These are phyloP conservation scores for Umbelopsis vinacea DNA, from an alignment of 192 early-diverging fungal genomes.

Conservation along the genomic window DNA sequence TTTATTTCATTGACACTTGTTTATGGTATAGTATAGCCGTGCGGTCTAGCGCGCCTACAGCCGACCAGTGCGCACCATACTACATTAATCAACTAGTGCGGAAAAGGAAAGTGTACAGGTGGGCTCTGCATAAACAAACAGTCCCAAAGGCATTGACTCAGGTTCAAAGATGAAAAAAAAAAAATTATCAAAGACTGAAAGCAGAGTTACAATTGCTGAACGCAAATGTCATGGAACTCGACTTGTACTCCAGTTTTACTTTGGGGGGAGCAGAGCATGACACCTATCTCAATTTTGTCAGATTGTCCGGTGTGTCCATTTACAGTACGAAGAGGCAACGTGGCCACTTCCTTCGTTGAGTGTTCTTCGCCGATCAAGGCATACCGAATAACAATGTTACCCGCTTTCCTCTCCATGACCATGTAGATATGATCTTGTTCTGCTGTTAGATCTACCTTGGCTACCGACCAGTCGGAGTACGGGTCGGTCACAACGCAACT, in stretches of 20 bases:
- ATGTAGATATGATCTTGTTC: background rate
- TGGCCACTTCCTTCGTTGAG: background rate
- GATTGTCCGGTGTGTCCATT: background rate
- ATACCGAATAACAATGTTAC: slow-evolving; percentile 6
- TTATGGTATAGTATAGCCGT: no score
- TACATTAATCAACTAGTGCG: background rate
- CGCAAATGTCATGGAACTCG: background rate
- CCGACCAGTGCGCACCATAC: background rate
- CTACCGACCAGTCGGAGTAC: slow-evolving; percentile 8
- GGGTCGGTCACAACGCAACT: background rate
- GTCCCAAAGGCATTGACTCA: background rate
- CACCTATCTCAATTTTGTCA: background rate
- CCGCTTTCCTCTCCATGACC: background rate
- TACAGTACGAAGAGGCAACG: slow-evolving; percentile 6
- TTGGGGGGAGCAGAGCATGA: background rate
- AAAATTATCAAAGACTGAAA: no score
- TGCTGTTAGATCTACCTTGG: background rate
- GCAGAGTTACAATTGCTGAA: background rate
- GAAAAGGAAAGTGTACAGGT: slow-evolving; percentile 8
- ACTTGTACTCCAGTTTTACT: slow-evolving; percentile 8
- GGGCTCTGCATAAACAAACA: background rate
- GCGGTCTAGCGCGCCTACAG: background rate
- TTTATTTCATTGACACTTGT: no score
- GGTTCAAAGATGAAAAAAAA: background rate
- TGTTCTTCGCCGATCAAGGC: background rate